Evolutionary conservation across 1,284 basidiomycete genomes (phyloP).

Genomic region (Austroboletus sp.): DNA sequence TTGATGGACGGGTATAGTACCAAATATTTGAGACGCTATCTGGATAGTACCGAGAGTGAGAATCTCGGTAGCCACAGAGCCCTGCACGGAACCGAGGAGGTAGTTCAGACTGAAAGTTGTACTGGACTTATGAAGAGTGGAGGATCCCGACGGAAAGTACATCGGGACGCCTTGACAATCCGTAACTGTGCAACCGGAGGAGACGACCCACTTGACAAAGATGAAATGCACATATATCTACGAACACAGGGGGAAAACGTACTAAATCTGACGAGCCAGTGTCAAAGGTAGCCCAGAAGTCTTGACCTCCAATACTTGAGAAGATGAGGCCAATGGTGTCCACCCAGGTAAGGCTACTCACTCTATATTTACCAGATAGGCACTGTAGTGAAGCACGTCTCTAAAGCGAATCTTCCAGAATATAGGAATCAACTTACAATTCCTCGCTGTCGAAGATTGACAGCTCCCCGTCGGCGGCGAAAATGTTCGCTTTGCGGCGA

Average conservation of each 20-base stretch:
- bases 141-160: slow-evolving; percentile 28
- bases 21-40: slow-evolving; percentile 33
- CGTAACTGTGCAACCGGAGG: slow-evolving; percentile 26
- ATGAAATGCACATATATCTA: background rate
- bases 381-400: slow-evolving; percentile 12
- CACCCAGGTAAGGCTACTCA: slow-evolving; percentile 9
- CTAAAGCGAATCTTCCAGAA: background rate
- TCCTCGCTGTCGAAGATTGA: slow-evolving; percentile 27
- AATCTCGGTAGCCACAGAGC: slow-evolving; percentile 39
- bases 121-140: slow-evolving; percentile 31
- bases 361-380: slow-evolving; percentile 29
- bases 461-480: slow-evolving; percentile 9
- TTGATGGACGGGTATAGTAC: slow-evolving; percentile 9
- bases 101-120: slow-evolving; percentile 40
- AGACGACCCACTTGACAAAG: slow-evolving; percentile 34
- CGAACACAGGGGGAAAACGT: background rate
- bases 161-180: slow-evolving; percentile 33
- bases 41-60: slow-evolving; percentile 42
- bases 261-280: slow-evolving; percentile 33
- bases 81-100: slow-evolving; percentile 43
- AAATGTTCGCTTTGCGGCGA: slow-evolving; percentile 16
- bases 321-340: background rate
- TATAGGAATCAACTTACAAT: slow-evolving; percentile 20
- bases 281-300: slow-evolving; percentile 34
- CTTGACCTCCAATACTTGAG: slow-evolving; percentile 28